A percentile compares a stretch with the other conserved stretches of the same genome.
Evolutionary conservation across 2,329 filamentous ascomycete species (phyloP).

Genomic region (Aspergillus tanneri): DNA sequence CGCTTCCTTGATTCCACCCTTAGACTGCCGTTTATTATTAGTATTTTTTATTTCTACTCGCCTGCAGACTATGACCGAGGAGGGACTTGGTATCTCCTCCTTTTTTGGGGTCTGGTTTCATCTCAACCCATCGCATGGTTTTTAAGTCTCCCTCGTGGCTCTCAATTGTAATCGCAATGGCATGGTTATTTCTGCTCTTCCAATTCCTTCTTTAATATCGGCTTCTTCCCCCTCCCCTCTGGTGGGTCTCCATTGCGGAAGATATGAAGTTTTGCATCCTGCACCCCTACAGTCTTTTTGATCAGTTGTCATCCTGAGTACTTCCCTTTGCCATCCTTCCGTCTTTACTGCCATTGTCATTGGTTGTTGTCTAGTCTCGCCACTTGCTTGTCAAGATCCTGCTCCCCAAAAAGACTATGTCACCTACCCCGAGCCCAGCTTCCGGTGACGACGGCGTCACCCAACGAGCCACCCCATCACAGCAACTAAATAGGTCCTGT

Average conservation of each 20-base stretch:
- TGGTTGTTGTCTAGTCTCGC: background rate
- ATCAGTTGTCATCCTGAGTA: background rate
- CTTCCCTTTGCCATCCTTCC: background rate
- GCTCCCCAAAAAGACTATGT: conserved; percentile 22
- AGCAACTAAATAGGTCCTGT: conserved; percentile 38
- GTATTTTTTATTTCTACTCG: background rate
- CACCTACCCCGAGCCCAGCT: conserved; percentile 23
- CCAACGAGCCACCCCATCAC: conserved; percentile 23
- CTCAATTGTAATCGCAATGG: background rate
- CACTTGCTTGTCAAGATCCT: background rate
- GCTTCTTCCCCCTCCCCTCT: background rate
- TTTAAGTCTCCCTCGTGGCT: background rate
- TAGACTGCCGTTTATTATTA: background rate
- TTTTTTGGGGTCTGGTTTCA: background rate
- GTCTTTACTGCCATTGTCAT: background rate
- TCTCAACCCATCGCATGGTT: background rate
- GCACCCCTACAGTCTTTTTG: background rate
- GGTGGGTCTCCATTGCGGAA: background rate
- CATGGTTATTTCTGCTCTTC: background rate
- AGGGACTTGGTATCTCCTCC: background rate
- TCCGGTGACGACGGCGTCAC: conserved; percentile 19
- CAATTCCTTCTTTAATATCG: background rate
- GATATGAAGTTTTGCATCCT: background rate
- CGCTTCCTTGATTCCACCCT: background rate
- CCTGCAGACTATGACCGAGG: background rate